Conservation (phyloP, 305 asterid species). For the Fraxinus nigra region DNA sequence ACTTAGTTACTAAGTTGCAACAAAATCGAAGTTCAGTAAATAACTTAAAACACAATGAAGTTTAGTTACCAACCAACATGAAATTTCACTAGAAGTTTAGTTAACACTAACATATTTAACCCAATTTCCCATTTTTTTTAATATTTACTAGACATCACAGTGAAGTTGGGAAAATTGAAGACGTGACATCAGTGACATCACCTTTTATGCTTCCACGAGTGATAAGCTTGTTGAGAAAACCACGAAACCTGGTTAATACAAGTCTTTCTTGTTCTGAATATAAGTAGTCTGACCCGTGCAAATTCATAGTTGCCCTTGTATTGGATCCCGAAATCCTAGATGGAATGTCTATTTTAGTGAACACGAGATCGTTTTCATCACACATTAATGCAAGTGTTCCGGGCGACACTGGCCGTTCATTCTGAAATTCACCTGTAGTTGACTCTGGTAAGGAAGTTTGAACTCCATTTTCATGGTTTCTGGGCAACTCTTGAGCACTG, state of each 20-base stretch:
- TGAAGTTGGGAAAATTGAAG: not conserved
- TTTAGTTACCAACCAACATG: not conserved
- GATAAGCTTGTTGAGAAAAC: slow-evolving; percentile 49
- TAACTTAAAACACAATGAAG: not conserved
- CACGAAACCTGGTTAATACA: slow-evolving; percentile 41
- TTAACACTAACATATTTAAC: not conserved
- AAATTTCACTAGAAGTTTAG: not conserved
- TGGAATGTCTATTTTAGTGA: slow-evolving; percentile 29
- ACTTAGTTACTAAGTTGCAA: not conserved
- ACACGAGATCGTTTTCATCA: slow-evolving; percentile 43
- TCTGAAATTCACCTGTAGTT: slow-evolving; percentile 22
- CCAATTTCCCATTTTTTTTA: not conserved
- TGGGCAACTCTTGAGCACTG: slow-evolving; percentile 12
- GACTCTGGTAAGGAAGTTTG: slow-evolving; percentile 29
- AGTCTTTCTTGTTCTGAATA: slow-evolving; percentile 66
- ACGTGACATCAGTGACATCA: slow-evolving; percentile 15
- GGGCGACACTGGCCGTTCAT: slow-evolving; percentile 52
- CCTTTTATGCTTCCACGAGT: slow-evolving; percentile 50
- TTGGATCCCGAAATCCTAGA: slow-evolving; percentile 23
- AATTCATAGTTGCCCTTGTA: slow-evolving; percentile 12
- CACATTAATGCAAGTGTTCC: slow-evolving; percentile 57
- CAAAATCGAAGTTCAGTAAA: not conserved
- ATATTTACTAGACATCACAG: not conserved
- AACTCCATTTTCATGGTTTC: slow-evolving; percentile 18
- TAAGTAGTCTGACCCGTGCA: slow-evolving; percentile 22